Evolutionary conservation across 179 eudicot species (phyloP).

Genomic region (Vitellaria paradoxa): DNA sequence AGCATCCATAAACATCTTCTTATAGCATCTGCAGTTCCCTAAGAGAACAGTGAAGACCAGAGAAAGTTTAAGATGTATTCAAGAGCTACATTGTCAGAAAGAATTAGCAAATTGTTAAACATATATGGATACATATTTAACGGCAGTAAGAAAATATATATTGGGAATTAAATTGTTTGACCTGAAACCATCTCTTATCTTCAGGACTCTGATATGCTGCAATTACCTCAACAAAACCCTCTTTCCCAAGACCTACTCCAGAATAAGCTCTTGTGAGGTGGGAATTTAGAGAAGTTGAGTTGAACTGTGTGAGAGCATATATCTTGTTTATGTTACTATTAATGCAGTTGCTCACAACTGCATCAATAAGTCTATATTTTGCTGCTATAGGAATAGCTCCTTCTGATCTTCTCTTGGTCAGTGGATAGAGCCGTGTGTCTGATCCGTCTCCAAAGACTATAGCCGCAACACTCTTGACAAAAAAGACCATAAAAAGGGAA

Average conservation of each 20-base stretch:
- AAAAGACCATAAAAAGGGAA: neutral
- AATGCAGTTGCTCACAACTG: conserved; percentile 85
- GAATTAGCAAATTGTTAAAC: conserved; percentile 31
- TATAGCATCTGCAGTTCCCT: conserved; percentile 95
- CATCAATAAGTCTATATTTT: conserved; percentile 74
- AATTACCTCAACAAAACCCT: conserved; percentile 65
- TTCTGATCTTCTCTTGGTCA: conserved; percentile 74
- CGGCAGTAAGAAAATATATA: too few relatives aligned
- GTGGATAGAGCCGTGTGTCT: conserved; percentile 51
- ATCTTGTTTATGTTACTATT: conserved; percentile 69
- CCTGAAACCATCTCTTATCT: conserved; percentile 70
- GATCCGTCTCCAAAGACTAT: conserved; percentile 71
- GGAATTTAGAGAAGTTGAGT: conserved; percentile 78
- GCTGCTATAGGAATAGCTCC: conserved; percentile 76
- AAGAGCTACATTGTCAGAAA: neutral
- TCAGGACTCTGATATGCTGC: conserved; percentile 79
- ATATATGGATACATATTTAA: neutral
- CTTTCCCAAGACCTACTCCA: conserved; percentile 48
- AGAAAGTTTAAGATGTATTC: neutral
- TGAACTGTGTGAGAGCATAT: conserved; percentile 74
- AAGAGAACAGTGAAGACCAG: conserved; percentile 5
- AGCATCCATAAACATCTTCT: conserved; percentile 68
- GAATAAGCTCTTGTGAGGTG: conserved; percentile 78
- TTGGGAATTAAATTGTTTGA: conserved; percentile 9
- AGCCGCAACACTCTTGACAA: conserved; percentile 67